Conservation (phyloP, 371 early-diverging fungal genomes). For the Nematocida displodere region DNA sequence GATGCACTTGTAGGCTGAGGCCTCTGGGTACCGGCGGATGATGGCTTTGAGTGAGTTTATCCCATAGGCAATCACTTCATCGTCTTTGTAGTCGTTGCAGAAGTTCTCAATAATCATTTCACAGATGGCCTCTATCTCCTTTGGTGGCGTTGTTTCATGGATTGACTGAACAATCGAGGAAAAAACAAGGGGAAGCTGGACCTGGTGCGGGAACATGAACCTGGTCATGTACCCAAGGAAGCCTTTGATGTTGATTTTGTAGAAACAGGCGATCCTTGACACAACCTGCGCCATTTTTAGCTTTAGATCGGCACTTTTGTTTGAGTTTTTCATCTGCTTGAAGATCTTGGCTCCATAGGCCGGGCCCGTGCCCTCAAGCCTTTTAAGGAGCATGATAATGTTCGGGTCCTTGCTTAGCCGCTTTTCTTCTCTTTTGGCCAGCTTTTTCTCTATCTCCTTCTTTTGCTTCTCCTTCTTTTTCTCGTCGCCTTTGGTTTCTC, state of each 20-base stretch:
- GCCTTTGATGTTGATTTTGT: conserved; percentile 54
- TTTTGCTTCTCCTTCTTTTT: conserved; percentile 44
- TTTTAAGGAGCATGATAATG: conserved; percentile 50
- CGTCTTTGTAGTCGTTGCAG: conserved; percentile 59
- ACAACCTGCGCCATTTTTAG: conserved; percentile 52
- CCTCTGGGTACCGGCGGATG: conserved; percentile 45
- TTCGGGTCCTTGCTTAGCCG: conserved; percentile 49
- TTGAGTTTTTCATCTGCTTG: conserved; percentile 15
- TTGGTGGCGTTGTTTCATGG: conserved; percentile 13
- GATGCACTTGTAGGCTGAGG: conserved; percentile 2
- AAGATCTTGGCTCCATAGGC: conserved; percentile 28
- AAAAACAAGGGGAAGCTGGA: conserved; percentile 47
- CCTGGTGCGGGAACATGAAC: conserved; percentile 44
- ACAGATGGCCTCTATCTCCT: conserved; percentile 48
- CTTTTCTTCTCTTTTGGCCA: conserved; percentile 52
- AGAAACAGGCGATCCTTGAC: conserved; percentile 47
- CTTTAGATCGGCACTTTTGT: conserved; percentile 28
- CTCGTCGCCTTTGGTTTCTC: conserved; percentile 35
- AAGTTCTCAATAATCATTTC: conserved; percentile 50
- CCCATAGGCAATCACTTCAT: conserved; percentile 60
- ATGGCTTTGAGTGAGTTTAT: conserved; percentile 55
- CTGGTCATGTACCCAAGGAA: conserved; percentile 53
- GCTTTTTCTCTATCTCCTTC: conserved; percentile 34
- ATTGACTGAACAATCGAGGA: conserved; percentile 36
- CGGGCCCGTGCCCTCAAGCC: conserved; percentile 24